A percentile compares a stretch with the other conserved stretches of the same genome.
phyloP scores from a whole-genome alignment of 768 basidiomycete genomes.

The Antrodiella citrinella region DNA sequence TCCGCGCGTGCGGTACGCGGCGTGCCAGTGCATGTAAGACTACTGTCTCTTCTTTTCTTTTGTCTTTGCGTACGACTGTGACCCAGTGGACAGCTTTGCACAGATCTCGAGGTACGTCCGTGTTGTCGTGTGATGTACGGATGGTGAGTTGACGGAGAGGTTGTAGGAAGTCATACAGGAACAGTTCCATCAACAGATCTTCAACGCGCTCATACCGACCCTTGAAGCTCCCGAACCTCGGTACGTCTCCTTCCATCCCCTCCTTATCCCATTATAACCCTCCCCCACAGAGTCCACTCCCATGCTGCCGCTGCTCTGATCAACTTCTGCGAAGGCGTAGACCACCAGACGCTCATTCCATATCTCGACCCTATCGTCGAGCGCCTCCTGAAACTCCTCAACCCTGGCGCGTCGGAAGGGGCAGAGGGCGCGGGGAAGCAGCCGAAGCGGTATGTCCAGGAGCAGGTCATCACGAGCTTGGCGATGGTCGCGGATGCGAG shows the following conservation, averaged over 20 bases:
- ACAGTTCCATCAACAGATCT: constrained; percentile 57
- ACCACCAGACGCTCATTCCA: constrained; percentile 59
- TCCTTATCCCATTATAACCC: background rate
- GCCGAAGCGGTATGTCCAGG: constrained; percentile 65
- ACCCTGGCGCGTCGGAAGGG: constrained; percentile 36
- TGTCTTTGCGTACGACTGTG: background rate
- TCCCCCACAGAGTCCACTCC: constrained; percentile 57
- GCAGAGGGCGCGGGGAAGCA: constrained; percentile 26
- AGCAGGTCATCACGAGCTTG: constrained; percentile 81
- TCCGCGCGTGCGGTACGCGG: constrained; percentile 66
- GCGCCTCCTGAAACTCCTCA: constrained; percentile 57
- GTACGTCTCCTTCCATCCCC: constrained; percentile 26
- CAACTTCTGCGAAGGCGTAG: constrained; percentile 87
- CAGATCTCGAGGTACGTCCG: constrained; percentile 74
- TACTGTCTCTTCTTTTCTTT: background rate
- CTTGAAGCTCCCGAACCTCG: constrained; percentile 70
- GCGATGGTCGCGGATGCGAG: constrained; percentile 89
- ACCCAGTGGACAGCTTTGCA: constrained; percentile 77
- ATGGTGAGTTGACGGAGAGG: too few relatives aligned
- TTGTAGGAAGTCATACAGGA: constrained; percentile 76
- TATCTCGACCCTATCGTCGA: constrained; percentile 79
- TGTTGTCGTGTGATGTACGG: too few relatives aligned
- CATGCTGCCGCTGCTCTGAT: constrained; percentile 85
- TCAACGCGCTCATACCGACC: constrained; percentile 62
- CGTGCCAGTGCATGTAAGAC: constrained; percentile 78